phyloP scores from a whole-genome alignment of 345 rosid genomes.

The Populus tremula region DNA sequence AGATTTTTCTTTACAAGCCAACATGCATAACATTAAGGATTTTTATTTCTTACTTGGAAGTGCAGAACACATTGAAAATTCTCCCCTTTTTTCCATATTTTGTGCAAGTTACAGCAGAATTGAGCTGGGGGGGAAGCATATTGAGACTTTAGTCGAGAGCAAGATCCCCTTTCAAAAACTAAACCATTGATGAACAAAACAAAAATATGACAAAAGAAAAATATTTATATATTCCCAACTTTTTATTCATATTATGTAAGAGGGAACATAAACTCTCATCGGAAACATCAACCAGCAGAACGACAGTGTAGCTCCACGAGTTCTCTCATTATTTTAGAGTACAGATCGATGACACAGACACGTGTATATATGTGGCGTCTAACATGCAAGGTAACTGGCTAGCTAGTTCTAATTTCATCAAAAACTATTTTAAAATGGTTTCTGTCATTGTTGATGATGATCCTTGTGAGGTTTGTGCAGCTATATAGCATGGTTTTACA shows the following conservation, averaged over 20 bases:
- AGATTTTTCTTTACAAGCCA: too few species aligned
- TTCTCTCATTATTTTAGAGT: neutral
- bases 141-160: conserved; percentile 32
- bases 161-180: conserved; percentile 45
- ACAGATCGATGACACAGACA: neutral
- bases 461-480: neutral
- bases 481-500: too few species aligned
- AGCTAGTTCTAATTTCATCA: neutral
- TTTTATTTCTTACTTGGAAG: too few species aligned
- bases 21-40: too few species aligned
- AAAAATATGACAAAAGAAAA: conserved; percentile 63
- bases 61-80: too few species aligned
- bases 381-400: neutral
- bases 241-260: neutral
- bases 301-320: conserved; percentile 23
- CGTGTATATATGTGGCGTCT: neutral
- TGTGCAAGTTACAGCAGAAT: conserved; percentile 11
- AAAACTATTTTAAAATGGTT: neutral
- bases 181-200: conserved; percentile 64
- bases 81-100: too few species aligned
- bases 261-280: conserved; percentile 19
- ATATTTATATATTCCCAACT: conserved; percentile 16
- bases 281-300: conserved; percentile 24
- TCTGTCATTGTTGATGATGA: neutral
- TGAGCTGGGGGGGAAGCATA: conserved; percentile 62